A percentile compares a stretch with the other conserved stretches of the same genome.
phyloP scores from a whole-genome alignment of 768 basidiomycete species.

The Xerocomellus chrysenteron region DNA sequence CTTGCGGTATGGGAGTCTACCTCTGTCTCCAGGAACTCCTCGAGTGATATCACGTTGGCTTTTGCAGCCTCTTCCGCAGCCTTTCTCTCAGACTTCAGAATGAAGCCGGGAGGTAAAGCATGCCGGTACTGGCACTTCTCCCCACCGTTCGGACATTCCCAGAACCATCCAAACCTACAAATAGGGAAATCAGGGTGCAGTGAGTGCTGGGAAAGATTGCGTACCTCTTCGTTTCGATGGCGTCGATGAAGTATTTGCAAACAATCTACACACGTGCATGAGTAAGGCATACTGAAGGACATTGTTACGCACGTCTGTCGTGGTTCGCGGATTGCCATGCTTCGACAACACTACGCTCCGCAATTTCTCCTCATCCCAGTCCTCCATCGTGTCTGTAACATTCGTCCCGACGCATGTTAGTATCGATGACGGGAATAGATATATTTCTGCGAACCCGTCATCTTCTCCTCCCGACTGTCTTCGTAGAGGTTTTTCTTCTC shows the following conservation, averaged over 20 bases:
- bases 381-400: constrained; percentile 88
- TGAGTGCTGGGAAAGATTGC: neutral
- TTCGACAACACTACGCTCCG: constrained; percentile 84
- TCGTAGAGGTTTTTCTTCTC: constrained; percentile 96
- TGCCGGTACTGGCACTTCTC: constrained; percentile 92
- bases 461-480: constrained; percentile 81
- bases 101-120: constrained; percentile 93
- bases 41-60: constrained; percentile 83
- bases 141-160: constrained; percentile 85
- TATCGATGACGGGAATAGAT: neutral
- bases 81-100: constrained; percentile 92
- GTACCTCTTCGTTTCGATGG: constrained; percentile 87
- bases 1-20: constrained; percentile 40
- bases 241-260: constrained; percentile 96
- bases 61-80: constrained; percentile 89
- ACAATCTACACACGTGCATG: constrained; percentile 65
- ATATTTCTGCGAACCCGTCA: constrained; percentile 49
- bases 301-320: constrained; percentile 70
- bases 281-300: constrained; percentile 4
- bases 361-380: constrained; percentile 95
- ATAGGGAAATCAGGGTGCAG: neutral
- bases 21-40: constrained; percentile 98
- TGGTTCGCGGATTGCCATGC: constrained; percentile 86
- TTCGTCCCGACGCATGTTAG: constrained; percentile 1
- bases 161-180: constrained; percentile 87